Evolutionary conservation across 176 grass and related monocot species (phyloP).

Genomic region (Oryza glaberrima): DNA sequence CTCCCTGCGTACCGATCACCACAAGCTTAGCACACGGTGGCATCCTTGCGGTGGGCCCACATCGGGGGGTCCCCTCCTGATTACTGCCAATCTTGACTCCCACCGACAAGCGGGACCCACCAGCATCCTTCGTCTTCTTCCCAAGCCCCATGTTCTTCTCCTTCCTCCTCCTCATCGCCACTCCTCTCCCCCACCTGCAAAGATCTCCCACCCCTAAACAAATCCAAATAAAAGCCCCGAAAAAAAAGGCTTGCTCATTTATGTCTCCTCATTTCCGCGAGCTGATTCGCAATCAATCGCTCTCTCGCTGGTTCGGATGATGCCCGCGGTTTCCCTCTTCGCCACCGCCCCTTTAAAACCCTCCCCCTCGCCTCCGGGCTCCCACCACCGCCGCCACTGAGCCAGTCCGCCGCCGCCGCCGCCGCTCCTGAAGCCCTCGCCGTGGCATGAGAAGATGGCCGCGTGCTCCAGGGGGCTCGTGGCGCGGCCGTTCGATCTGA

Average conservation of each 20-base stretch:
- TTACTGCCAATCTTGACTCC: neutral
- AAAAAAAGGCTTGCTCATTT: neutral
- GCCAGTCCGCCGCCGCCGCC: neutral
- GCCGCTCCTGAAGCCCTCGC: neutral
- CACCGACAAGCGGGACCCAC: conserved; percentile 26
- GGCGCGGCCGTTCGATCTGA: conserved; percentile 58
- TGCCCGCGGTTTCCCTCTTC: conserved; percentile 30
- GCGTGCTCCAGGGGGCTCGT: conserved; percentile 64
- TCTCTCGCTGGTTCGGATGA: conserved; percentile 15
- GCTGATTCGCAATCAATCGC: conserved; percentile 30
- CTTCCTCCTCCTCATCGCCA: neutral
- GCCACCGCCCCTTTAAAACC: conserved; percentile 41
- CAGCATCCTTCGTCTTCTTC: too few species aligned
- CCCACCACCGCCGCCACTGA: conserved; percentile 37
- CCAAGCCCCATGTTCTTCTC: conserved; percentile 11
- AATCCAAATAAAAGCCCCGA: conserved; percentile 43
- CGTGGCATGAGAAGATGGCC: conserved; percentile 59
- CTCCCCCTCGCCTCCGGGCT: conserved; percentile 36
- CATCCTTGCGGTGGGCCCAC: conserved; percentile 10
- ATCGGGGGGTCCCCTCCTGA: neutral
- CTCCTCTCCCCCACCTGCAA: conserved; percentile 21
- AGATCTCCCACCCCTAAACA: conserved; percentile 40
- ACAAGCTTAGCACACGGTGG: neutral
- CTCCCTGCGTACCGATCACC: neutral
- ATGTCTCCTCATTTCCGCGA: conserved; percentile 15